Conservation (phyloP, 805 yeast genomes). For the Saccharomycopsis lassenensis region DNA sequence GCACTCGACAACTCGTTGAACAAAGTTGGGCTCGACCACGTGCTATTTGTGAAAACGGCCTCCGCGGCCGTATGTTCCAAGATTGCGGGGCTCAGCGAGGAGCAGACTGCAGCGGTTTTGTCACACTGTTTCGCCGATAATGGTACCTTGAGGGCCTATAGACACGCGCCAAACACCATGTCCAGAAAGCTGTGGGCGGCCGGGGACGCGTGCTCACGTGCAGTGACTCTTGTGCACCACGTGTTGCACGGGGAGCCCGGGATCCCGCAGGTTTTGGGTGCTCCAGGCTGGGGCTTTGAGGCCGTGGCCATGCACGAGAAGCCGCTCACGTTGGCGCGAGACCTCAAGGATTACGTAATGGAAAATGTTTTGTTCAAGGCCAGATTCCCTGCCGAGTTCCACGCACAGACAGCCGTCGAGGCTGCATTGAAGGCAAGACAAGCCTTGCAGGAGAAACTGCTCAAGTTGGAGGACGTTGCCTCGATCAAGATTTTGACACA, state of each 20-base stretch:
- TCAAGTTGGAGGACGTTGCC: conserved; percentile 34
- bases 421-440: conserved; percentile 43
- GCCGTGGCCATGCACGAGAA: conserved; percentile 47
- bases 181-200: conserved; percentile 61
- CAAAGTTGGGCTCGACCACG: conserved; percentile 50
- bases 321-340: conserved; percentile 42
- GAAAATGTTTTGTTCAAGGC: conserved; percentile 52
- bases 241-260: conserved; percentile 41
- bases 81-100: conserved; percentile 37
- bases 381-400: conserved; percentile 56
- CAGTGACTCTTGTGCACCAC: conserved; percentile 42
- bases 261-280: conserved; percentile 47
- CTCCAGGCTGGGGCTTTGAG: conserved; percentile 53
- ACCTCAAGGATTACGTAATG: conserved; percentile 48
- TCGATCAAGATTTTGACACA: conserved; percentile 43
- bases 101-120: conserved; percentile 43
- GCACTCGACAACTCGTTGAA: conserved; percentile 53
- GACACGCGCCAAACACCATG: conserved; percentile 57
- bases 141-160: conserved; percentile 45
- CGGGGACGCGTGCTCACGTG: conserved; percentile 51
- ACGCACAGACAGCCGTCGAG: conserved; percentile 56
- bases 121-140: conserved; percentile 57
- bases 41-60: conserved; percentile 46
- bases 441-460: conserved; percentile 29
- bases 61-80: conserved; percentile 49